Conservation (phyloP, 2,329 filamentous ascomycete species). For the Colletotrichum spaethianum region DNA sequence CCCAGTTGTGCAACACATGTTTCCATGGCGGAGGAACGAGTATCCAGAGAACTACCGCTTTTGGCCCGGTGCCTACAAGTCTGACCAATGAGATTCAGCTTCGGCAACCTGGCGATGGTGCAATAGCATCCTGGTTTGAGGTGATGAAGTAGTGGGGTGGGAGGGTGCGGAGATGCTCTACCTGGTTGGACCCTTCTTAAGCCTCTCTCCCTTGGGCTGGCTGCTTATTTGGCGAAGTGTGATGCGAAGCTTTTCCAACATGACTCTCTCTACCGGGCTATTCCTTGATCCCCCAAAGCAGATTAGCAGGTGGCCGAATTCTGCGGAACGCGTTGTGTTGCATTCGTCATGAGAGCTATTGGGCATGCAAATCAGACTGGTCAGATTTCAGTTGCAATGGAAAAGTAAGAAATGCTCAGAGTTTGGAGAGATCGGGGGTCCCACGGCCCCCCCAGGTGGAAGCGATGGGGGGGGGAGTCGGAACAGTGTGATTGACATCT, state of each 20-base stretch:
- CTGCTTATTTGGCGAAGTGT: conserved; percentile 5
- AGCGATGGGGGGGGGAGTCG: neutral
- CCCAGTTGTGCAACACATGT: conserved; percentile 24
- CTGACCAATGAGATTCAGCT: conserved; percentile 39
- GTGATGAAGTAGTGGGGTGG: conserved; percentile 33
- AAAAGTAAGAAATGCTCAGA: neutral
- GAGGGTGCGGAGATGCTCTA: conserved; percentile 33
- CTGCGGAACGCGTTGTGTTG: conserved; percentile 5
- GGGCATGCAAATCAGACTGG: conserved; percentile 14
- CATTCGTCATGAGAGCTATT: conserved; percentile 4
- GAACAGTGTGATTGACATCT: too few species aligned
- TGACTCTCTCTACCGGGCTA: conserved; percentile 2
- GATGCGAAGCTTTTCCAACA: conserved; percentile 28
- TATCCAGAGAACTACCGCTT: conserved; percentile 36
- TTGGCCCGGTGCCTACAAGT: neutral
- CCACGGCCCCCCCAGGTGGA: conserved; percentile 7
- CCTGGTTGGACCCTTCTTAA: conserved; percentile 28
- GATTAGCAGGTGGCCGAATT: conserved; percentile 5
- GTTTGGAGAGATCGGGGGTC: conserved; percentile 15
- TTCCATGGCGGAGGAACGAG: conserved; percentile 19
- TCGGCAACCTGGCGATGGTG: conserved; percentile 41
- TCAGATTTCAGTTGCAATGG: neutral
- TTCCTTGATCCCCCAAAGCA: conserved; percentile 13
- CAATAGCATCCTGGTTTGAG: conserved; percentile 41
- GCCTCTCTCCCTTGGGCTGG: neutral